Base-by-base conservation (phyloP, 441 rosid species). In the Gossypium trilobum region DNA sequence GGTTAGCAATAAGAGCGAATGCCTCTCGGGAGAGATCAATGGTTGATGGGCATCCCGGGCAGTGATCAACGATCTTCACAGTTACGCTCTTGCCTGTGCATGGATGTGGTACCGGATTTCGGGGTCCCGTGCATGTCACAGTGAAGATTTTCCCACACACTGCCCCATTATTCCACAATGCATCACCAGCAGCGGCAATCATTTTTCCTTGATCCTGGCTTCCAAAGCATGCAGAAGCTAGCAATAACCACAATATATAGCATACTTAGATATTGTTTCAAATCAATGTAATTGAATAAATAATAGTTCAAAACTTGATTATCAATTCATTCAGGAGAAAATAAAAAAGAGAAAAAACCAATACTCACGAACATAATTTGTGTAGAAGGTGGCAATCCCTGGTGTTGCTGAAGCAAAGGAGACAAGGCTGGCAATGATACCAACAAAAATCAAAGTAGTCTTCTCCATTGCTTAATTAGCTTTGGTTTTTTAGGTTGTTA, bases 301-400 rank as follows among this genome's bases (percentile, higher is more conserved):
- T 56, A 0, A 56, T 56, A 22, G 11, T 9, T 22, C 27, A 10
- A 10, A 22, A 56, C 58, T 54, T 17, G 58, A 54, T 14, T 31
- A 63, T 36, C 7, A 36, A 36, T 36, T 36, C 44, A 1, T 36
- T 36, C 44, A 7, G 55, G 55, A 50, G 19, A 50, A 50, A 50
- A 1, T n/a, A 50, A 50, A 50, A 4, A 14, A 4, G 20, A 27
- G 17, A 17, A 10, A 3, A 20, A 36, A 7, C 44, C 44, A 36
- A 33, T 59, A 74, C 79, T 74, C 36, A 77, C 62, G 73, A 55
- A 20, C 27, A 57, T 77, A 60, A 8, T 10, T 58, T 46, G 69
- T 42, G 33, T 80, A 80, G 59, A 60, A 74, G 42, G 79, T 80
- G 5, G 73, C 83, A 58, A 70, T 74, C 29, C 79, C 79, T 1